These are phyloP conservation scores for Trypanosoma brucei DNA, from an alignment of 208 protist species.

Conservation along the genomic window DNA sequence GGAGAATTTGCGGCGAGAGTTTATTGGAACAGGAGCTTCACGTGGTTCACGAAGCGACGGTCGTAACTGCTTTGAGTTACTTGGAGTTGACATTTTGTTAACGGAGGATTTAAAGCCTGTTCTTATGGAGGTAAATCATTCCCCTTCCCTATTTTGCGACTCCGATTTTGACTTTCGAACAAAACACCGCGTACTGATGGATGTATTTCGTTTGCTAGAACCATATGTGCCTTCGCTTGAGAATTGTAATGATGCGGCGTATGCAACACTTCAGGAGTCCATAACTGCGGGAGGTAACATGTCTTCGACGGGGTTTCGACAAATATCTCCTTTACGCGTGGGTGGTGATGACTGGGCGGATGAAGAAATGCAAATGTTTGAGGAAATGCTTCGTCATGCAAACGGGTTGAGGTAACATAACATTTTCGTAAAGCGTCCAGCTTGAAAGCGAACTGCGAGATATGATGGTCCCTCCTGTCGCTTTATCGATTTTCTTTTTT, in stretches of 20 bases:
- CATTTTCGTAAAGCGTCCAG: not conserved
- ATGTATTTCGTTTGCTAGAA: conserved; percentile 60
- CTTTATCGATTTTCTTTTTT: too few species aligned
- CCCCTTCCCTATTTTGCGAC: conserved; percentile 84
- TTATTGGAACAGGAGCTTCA: conserved; percentile 48
- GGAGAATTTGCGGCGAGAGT: conserved; percentile 65
- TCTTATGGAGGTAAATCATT: conserved; percentile 91
- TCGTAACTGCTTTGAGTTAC: conserved; percentile 81
- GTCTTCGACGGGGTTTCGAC: conserved; percentile 11
- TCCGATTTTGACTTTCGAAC: conserved; percentile 70
- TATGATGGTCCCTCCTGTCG: too few species aligned
- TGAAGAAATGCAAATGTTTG: conserved; percentile 21
- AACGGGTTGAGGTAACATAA: not conserved
- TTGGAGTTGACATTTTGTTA: conserved; percentile 88
- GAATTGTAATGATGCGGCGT: conserved; percentile 11
- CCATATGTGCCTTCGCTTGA: conserved; percentile 32
- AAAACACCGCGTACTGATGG: conserved; percentile 67
- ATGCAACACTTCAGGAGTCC: conserved; percentile 20
- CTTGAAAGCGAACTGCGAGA: too few species aligned
- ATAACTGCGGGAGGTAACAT: not conserved
- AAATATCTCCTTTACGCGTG: conserved; percentile 20
- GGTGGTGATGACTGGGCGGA: conserved; percentile 7
- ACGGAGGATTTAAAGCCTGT: conserved; percentile 45
- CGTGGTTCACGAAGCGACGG: conserved; percentile 44
- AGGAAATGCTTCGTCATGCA: conserved; percentile 16